phyloP scores from a whole-genome alignment of 768 basidiomycete genomes.

The Pulveroboletus sp. region DNA sequence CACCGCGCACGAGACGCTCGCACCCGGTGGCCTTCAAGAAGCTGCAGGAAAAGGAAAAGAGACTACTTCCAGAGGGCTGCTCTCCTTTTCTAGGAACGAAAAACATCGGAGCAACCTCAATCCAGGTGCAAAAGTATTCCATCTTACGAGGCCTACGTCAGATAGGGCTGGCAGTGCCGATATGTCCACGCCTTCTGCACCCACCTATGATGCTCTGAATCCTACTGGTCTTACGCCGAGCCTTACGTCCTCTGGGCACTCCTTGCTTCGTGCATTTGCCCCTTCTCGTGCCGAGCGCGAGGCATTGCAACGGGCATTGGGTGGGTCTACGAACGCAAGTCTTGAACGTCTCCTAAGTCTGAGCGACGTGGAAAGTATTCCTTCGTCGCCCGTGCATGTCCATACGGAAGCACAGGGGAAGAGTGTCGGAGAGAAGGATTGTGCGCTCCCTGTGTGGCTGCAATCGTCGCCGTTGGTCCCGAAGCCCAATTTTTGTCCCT shows the following conservation, averaged over 20 bases:
- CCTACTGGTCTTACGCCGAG: conserved; percentile 50
- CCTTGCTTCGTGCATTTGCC: conserved; percentile 74
- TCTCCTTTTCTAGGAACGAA: conserved; percentile 39
- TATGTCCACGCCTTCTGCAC: conserved; percentile 3
- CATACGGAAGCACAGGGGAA: conserved; percentile 34
- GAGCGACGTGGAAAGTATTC: conserved; percentile 69
- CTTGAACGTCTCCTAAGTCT: conserved; percentile 75
- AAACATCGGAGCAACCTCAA: conserved; percentile 68
- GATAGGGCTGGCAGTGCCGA: conserved; percentile 13
- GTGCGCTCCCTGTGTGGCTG: conserved; percentile 60
- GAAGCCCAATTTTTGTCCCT: conserved; percentile 76
- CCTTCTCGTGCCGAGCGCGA: conserved; percentile 86
- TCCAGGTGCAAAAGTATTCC: conserved; percentile 84
- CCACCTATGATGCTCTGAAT: conserved; percentile 52
- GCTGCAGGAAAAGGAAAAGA: conserved; percentile 11
- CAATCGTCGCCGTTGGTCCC: conserved; percentile 59
- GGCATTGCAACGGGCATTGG: conserved; percentile 73
- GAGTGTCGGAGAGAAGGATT: conserved; percentile 22
- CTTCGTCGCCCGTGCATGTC: conserved; percentile 57
- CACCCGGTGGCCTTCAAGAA: conserved; percentile 14
- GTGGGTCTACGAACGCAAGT: conserved; percentile 68
- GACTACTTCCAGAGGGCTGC: conserved; percentile 44
- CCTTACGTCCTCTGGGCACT: conserved; percentile 39
- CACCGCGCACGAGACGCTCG: conserved; percentile 31
- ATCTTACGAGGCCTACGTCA: conserved; percentile 35